These are phyloP conservation scores for Yamadazyma mexicana DNA, from an alignment of 1,139 yeast species.

Conservation along the genomic window DNA sequence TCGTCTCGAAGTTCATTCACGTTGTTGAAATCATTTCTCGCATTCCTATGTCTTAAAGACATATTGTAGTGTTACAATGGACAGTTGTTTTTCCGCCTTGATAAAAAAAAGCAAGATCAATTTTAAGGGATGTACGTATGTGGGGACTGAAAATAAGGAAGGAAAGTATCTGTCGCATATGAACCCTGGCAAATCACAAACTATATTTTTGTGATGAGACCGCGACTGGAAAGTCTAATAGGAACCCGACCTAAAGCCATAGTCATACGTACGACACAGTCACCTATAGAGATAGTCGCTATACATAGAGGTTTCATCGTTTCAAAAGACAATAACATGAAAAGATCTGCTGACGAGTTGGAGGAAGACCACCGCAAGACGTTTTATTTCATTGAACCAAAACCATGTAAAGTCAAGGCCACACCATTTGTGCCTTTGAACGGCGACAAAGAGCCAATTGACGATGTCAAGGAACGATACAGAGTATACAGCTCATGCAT, in stretches of 20 bases:
- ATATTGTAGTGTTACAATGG: too few relatives aligned
- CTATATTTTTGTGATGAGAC: neutral
- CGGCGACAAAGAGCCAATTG: neutral
- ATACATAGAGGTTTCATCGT: too few relatives aligned
- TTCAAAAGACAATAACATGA: too few relatives aligned
- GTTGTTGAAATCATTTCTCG: neutral
- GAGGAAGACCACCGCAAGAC: slow-evolving; percentile 11
- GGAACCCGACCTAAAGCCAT: too few relatives aligned
- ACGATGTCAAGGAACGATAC: neutral
- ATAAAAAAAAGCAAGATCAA: neutral
- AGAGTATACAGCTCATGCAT: neutral
- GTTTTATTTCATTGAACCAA: slow-evolving; percentile 9
- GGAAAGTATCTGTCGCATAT: neutral
- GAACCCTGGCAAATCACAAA: neutral
- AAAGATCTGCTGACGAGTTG: slow-evolving; percentile 9
- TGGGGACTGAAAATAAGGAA: neutral
- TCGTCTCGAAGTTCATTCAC: neutral
- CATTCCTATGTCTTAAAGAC: slow-evolving; percentile 8
- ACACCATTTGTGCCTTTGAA: slow-evolving; percentile 16
- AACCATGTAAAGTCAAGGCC: slow-evolving; percentile 15
- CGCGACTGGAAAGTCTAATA: neutral
- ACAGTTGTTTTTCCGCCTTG: neutral
- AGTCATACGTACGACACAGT: neutral
- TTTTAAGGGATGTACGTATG: slow-evolving; percentile 6
- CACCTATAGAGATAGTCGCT: too few relatives aligned